Base-by-base conservation (phyloP, 306 rosid genomes). In the Ammopiptanthus mongolicus region DNA sequence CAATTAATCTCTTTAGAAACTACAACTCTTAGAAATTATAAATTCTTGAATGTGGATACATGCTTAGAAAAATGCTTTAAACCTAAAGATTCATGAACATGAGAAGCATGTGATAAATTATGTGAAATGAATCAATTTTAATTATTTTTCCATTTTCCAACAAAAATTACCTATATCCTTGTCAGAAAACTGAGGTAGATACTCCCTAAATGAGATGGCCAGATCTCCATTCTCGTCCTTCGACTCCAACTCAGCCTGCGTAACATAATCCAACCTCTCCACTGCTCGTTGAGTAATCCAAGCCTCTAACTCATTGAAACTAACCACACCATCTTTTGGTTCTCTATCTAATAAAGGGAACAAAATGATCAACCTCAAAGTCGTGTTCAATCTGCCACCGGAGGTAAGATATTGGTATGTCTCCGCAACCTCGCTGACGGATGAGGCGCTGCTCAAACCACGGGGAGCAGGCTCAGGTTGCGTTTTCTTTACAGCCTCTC, bases 291-390 rank as follows among this genome's bases (percentile, higher is more conserved):
- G 67, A 9, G 71, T 62, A 58, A 84, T 56, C 97, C 98, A 89
- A 53, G 67, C 77, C 66, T 65, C 64, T 22, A 91, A 71, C 84
- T 91, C 96, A 10, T 80, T 52, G 47, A 71, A 80, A 80, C 34
- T 75, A 50, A 93, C 57, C 7, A 42, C 56, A 4, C 89, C 86
- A 70, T 93, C 93, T 53, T 78, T 60, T 0, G 96, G 90, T 13
- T 82, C 82, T 48, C 74, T 74, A 65, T 91, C 98, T 62, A 93
- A 51, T 71, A 85, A 59, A 25, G 98, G 97, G 77, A 91, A 91
- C 83, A 93, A 58, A 44, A 79, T 79, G 14, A 79, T 12, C 75
- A 91, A 37, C 84, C 98, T 85, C 76, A 80, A 71, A 3, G 98
- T 86, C 4, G 90, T 77, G 53, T 93, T 93, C 75, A 91, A 68